Evolutionary conservation across 1,284 basidiomycete species (phyloP), one percentile per base, ranked within the genome.

Genomic region (Cutaneotrichosporon cyanovorans): DNA sequence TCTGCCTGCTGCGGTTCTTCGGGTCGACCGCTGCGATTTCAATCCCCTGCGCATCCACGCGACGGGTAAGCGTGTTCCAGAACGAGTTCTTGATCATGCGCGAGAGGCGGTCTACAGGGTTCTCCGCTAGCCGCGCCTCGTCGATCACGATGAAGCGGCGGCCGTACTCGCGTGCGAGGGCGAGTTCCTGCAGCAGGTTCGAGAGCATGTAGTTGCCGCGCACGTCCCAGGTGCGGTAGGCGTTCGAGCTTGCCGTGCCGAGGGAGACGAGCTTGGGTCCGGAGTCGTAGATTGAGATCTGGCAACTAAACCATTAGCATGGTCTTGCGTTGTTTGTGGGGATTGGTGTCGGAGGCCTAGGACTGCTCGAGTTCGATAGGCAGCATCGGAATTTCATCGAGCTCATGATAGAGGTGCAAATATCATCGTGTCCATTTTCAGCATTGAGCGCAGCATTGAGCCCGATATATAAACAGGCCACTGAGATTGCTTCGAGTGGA

Each of bases 61-160:
- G 82, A 43, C 93, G 83, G 1, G 95, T 98, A 41, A 98, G 77
- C 9, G 91, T 88, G 69, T 93, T 87, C 93, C 93, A 98, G 76
- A 98, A 98, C 11, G 88, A 92, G 73, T 92, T 83, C 67, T 85
- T 87, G 74, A 98, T 98, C 93, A 98, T 97, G 51, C 95, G 83
- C 19, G 88, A 93, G 33, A 98, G 79, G 36, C 93, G 85, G 67
- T 95, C 90, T 36, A 98, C 91, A 0, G 93, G 95, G 69, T 97
- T 97, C 74, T 98, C 93, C 0, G 88, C 89, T 44, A 98, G 77
- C 50, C 92, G 85, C 16, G 90, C 83, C 71, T 98, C 93, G 62
- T 97, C 92, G n/a, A 98, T 82, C 12, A 98, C 87, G 65, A 98
- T 95, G 30, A 89, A 86, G 72, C 93, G 93, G 45, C 91, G 79